Percentiles rank a stretch among this genome's conserved stretches.
Conservation (phyloP, 352 stramenopile species). For the Pythium aquatile region DNA sequence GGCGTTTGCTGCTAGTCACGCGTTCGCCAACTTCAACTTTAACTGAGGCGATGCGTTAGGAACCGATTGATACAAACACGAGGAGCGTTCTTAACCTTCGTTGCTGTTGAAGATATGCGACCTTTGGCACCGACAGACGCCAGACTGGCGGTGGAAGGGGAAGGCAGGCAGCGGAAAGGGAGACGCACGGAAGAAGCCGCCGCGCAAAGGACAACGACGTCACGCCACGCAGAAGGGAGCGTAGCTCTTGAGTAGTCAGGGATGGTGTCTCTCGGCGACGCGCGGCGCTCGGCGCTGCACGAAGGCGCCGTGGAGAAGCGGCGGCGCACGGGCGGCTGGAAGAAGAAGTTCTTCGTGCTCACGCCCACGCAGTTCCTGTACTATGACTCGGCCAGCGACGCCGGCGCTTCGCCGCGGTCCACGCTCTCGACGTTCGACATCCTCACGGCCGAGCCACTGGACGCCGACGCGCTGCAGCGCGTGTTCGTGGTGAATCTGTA, state of each 20-base stretch:
- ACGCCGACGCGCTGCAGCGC: constrained; percentile 39
- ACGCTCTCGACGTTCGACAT: constrained; percentile 68
- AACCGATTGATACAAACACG: constrained; percentile 15
- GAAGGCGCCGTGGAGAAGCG: constrained; percentile 68
- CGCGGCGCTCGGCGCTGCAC: constrained; percentile 48
- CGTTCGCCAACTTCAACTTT: constrained; percentile 28
- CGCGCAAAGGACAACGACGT: not conserved
- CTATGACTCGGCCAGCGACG: constrained; percentile 51
- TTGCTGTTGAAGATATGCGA: constrained; percentile 24
- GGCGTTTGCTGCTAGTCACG: constrained; percentile 6
- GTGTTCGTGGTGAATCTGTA: constrained; percentile 62
- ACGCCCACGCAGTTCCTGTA: constrained; percentile 62
- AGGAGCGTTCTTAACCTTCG: not conserved
- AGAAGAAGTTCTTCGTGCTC: constrained; percentile 77
- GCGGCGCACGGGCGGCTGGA: constrained; percentile 73
- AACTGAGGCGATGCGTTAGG: constrained; percentile 2
- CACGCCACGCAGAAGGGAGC: not conserved
- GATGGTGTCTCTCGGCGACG: constrained; percentile 73
- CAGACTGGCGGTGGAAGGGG: not conserved
- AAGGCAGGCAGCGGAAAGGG: not conserved
- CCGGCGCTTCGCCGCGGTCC: constrained; percentile 18
- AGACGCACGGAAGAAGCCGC: not conserved
- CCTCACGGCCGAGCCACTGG: constrained; percentile 44
- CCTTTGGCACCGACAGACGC: constrained; percentile 10
- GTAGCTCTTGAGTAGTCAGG: no score